Conservation (phyloP, 352 stramenopile genomes). For the Pythium sukuiense region DNA sequence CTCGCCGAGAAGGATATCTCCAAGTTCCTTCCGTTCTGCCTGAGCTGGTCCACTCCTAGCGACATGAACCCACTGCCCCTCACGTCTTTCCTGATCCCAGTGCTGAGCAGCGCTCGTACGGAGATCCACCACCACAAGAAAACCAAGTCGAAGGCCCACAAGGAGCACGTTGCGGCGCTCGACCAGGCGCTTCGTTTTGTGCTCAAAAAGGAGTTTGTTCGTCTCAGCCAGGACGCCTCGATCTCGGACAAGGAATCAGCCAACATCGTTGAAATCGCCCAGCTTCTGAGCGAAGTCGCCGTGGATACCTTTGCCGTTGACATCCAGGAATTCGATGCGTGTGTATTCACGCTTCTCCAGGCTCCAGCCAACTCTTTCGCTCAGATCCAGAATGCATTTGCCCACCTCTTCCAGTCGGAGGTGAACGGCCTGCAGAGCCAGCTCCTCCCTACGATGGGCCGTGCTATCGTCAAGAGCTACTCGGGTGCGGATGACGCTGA, state of each 20-base stretch:
- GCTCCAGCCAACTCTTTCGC: conserved; percentile 63
- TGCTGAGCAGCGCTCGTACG: conserved; percentile 49
- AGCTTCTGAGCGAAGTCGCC: conserved; percentile 50
- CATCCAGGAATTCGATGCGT: conserved; percentile 62
- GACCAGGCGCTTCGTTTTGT: conserved; percentile 57
- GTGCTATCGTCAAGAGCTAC: conserved; percentile 36
- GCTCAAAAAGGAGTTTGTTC: conserved; percentile 67
- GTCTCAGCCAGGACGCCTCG: conserved; percentile 39
- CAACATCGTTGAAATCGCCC: conserved; percentile 36
- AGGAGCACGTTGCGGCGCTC: conserved; percentile 41
- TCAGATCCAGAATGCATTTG: conserved; percentile 52
- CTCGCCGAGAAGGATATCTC: conserved; percentile 37
- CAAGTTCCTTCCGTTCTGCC: conserved; percentile 54
- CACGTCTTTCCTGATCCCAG: conserved; percentile 59
- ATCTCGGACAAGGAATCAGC: conserved; percentile 8
- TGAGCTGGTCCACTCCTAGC: conserved; percentile 58
- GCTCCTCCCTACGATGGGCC: conserved; percentile 64
- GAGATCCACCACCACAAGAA: conserved; percentile 32
- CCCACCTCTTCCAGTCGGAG: conserved; percentile 51
- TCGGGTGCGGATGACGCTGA: conserved; percentile 30
- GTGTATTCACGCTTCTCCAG: conserved; percentile 62
- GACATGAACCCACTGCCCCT: conserved; percentile 47
- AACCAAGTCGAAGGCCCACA: conserved; percentile 37
- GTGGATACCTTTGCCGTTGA: conserved; percentile 38
- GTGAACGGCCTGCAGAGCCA: conserved; percentile 39